These are phyloP conservation scores for Nectriaceae sp. DNA, from an alignment of 2,329 filamentous ascomycete species.

Conservation along the genomic window DNA sequence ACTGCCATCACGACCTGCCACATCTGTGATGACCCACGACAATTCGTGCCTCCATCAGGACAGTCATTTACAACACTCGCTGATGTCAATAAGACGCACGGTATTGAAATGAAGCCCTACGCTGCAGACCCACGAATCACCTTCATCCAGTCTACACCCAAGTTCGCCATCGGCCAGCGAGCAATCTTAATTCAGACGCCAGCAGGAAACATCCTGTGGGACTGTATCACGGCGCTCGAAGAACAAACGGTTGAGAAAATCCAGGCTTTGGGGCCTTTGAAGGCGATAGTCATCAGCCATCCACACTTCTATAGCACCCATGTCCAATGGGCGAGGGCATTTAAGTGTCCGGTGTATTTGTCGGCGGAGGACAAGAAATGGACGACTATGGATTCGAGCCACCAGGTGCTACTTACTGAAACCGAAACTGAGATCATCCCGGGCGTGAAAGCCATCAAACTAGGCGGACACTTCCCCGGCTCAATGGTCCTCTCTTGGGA, in stretches of 20 bases:
- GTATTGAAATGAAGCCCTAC: conserved; percentile 56
- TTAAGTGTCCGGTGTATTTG: conserved; percentile 71
- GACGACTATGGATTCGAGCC: conserved; percentile 51
- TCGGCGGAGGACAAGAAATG: conserved; percentile 66
- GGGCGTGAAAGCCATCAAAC: conserved; percentile 64
- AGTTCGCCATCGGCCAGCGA: conserved; percentile 75
- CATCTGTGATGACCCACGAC: conserved; percentile 74
- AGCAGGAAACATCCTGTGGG: conserved; percentile 76
- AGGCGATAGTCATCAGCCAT: conserved; percentile 75
- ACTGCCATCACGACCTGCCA: conserved; percentile 56
- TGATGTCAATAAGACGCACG: conserved; percentile 44
- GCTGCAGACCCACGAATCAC: conserved; percentile 45
- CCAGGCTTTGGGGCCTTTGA: conserved; percentile 62
- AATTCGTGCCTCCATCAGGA: conserved; percentile 60
- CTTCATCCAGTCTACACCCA: conserved; percentile 52
- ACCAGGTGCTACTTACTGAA: conserved; percentile 49
- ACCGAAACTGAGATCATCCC: conserved; percentile 42
- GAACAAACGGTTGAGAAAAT: conserved; percentile 61
- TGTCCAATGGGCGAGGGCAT: conserved; percentile 69
- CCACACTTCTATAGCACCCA: conserved; percentile 84
- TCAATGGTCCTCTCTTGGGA: conserved; percentile 67
- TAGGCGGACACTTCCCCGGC: conserved; percentile 80
- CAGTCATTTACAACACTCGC: conserved; percentile 67
- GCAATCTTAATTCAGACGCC: conserved; percentile 68
- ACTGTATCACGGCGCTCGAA: conserved; percentile 72